Base-by-base conservation (phyloP, 805 yeast genomes). In the Monosporozyma siamensis region DNA sequence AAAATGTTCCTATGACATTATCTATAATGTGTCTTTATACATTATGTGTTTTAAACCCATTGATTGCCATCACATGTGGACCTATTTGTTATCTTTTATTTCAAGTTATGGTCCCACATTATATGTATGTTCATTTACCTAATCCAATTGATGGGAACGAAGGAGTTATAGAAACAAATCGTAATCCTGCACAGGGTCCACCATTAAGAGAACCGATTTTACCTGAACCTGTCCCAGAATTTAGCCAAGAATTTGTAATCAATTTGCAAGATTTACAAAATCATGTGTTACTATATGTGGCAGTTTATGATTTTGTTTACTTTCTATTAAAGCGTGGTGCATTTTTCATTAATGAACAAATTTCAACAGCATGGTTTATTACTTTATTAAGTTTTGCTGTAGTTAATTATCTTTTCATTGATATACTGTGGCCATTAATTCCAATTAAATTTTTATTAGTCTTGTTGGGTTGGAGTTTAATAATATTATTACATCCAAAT, bases 261-360 rank as follows among this genome's bases (percentile, higher is more conserved):
- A 87, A 87, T 56, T 66, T 84, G 52, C 84, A 94, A 1, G 95
- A 87, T 64, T 66, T 86, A 45, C 95, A 87, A 55, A 87, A 87
- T 56, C 81, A 78, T 54, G 80, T 83, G 85, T 55, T 79, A 24
- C 54, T 78, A 11, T 85, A 80, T 57, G 78, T 82, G 8, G 58
- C 65, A 10, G 62, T 68, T 0, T 86, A 79, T 70, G 90, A 87
- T 61, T 68, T 69, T 18, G 40, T 76, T 4, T 65, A 70, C 17
- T 61, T 67, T 50, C 43, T 74, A 34, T 66, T 82, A 25, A 63
- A 66, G 17, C 77, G 74, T 44, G 78, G 78, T 57, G 75, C 82
- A 1, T 80, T 72, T 54, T 86, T 80, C 59, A 68, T 70, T 44
- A 78, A 82, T 56, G 85, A 80, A 52, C 65, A 71, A 26, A 49